Percentiles rank a stretch among this genome's conserved stretches.
phyloP scores from a whole-genome alignment of 176 grass and related monocot genomes.

The Hordeum vulgare region DNA sequence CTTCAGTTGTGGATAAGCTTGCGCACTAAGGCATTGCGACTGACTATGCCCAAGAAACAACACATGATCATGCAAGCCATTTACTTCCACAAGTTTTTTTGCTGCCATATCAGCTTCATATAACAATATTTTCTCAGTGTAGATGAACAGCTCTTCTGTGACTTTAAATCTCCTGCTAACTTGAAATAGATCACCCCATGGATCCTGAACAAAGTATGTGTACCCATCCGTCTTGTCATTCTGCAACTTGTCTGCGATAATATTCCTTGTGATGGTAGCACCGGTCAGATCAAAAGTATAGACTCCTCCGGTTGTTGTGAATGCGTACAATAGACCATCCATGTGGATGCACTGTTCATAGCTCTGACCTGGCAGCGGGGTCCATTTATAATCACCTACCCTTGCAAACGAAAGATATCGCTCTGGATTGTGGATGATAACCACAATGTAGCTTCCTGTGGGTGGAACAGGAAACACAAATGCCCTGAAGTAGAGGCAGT shows the following conservation, averaged over 20 bases:
- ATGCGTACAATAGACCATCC: neutral
- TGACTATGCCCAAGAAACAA: neutral
- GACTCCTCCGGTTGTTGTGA: neutral
- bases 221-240: neutral
- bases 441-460: conserved; percentile 1
- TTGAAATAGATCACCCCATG: neutral
- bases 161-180: neutral
- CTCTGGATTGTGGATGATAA: neutral
- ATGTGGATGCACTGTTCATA: neutral
- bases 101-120: neutral
- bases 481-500: neutral
- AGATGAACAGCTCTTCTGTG: neutral
- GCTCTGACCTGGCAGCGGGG: neutral
- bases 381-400: neutral
- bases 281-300: conserved; percentile 1
- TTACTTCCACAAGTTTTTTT: neutral
- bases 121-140: neutral
- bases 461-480: neutral
- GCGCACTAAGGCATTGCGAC: neutral
- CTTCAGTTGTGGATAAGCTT: neutral
- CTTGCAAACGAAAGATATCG: neutral
- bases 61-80: neutral
- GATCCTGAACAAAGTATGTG: neutral
- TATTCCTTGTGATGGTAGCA: neutral
- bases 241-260: neutral